Evolutionary conservation across 2,329 filamentous ascomycete genomes (phyloP), one percentile per base, ranked within the genome.

Genomic region (Fusarium verrucosum): DNA sequence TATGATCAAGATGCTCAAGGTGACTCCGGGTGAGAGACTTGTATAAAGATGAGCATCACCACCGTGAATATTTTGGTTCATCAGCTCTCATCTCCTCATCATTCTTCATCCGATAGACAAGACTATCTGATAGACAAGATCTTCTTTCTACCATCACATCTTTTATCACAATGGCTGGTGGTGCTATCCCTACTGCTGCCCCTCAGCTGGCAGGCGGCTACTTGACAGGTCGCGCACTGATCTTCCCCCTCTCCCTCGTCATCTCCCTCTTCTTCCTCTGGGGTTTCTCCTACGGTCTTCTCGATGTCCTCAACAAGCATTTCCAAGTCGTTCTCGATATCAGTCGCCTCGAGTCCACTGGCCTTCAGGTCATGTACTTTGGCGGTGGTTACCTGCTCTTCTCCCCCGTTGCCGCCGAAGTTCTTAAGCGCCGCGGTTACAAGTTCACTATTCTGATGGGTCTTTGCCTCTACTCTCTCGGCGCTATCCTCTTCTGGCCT

Each of bases 401-500:
- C 30, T 80, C 81, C 35, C 77, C 78, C 28, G 71, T 80, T 13
- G 85, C 89, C 19, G 88, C 88, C 43, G 84, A 80, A 73, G 79
- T 91, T 66, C 81, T 91, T 10, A 85, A 88, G 54, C 82, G 82
- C 57, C 88, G 82, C 62, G 88, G 89, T 30, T 91, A 89, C 75
- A 83, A 87, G 52, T 83, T 82, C 57, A 88, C 87, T 23, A 90
- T 91, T 75, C 88, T 91, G 69, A 82, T 85, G 66, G 87, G 90
- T 35, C 81, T 92, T 4, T 79, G 77, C 50, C 82, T 92, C 41
- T 91, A 92, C 76, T 87, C 86, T 5, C 65, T 86, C 20, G 85
- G 85, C 14, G 84, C 82, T 16, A 75, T 86, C 25, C 84, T 83
- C 53, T 81, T 83, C 5, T 84, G 82, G 66, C 83, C 88, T 61